Base-by-base conservation (phyloP, 2,329 filamentous ascomycete genomes). In the Aspergillus sp. region DNA sequence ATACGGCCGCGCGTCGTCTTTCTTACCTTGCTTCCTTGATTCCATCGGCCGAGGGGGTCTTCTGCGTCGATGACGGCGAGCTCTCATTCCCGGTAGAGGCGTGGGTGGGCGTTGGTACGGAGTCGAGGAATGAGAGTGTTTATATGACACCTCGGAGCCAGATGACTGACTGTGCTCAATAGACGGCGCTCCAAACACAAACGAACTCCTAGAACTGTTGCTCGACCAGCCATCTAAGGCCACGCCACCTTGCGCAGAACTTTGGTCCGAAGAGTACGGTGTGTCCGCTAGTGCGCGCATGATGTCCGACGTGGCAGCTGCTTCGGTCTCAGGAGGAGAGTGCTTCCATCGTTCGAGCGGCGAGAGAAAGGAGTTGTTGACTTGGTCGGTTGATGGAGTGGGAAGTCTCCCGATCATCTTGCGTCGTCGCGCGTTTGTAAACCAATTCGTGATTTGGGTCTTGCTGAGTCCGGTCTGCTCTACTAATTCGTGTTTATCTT, bases 401-500 rank as follows among this genome's bases (percentile, higher is more conserved):
- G 36, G 29, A 14, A 42, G 14, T 16, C 12, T 6, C 16, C 16
- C 36, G 32, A 83, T 78, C 22, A 50, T 16, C 54, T 50, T 63
- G 59, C 92, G 84, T 57, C 92, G 86, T 36, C 92, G 86, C 55
- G 91, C 91, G 72, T 96, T 96, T 57, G 91, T 91, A 49, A 96
- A 85, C 92, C 91, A 96, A 72, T 95, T 96, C 4, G 88, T 89
- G 67, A 96, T 92, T 71, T 96, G 92, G n/a, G 83, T 88, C 67
- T 90, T 86, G 72, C 85, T 91, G 39, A 96, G 81, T 9, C 91
- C 90, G 0, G 92, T 96, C 69, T 89, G 84, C 49, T 84, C 83
- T 73, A 90, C 87, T 10, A 96, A 80, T 59, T 85, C 83, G 63
- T 91, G 88, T 70, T 92, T 94, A 71, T 96, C 90, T 60, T 91